Percentiles rank a stretch among this genome's conserved stretches.
Conservation (phyloP, 805 yeast species). For the Ogataea henricii region DNA sequence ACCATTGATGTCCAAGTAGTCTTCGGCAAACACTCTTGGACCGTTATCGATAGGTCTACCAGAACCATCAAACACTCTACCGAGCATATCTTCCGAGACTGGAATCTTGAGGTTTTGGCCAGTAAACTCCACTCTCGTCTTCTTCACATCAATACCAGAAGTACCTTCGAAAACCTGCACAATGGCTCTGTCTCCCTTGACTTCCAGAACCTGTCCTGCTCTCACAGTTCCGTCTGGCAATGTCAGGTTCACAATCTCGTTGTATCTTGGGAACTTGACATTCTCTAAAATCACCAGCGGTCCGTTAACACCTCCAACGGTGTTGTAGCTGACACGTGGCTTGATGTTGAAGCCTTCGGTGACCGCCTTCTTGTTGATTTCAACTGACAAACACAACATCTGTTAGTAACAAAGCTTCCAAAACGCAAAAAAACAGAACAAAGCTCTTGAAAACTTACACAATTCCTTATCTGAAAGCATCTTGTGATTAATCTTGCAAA, state of each 20-base stretch:
- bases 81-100: constrained; percentile 95
- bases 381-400: constrained; percentile 45
- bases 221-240: constrained; percentile 93
- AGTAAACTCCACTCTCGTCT: constrained; percentile 95
- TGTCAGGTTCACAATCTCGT: constrained; percentile 95
- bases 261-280: constrained; percentile 85
- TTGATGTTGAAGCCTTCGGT: constrained; percentile 88
- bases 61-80: constrained; percentile 98
- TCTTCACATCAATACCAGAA: constrained; percentile 97
- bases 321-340: constrained; percentile 91
- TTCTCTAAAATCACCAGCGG: constrained; percentile 91
- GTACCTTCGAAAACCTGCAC: constrained; percentile 99
- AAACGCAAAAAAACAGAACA: background rate
- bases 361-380: constrained; percentile 88
- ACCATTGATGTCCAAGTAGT: constrained; percentile 96
- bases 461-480: constrained; percentile 44
- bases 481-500: background rate
- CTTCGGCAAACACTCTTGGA: constrained; percentile 98
- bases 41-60: constrained; percentile 99
- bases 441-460: constrained; percentile 31
- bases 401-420: no score
- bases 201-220: constrained; percentile 98
- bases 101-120: constrained; percentile 92
- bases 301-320: constrained; percentile 98
- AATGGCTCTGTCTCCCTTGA: constrained; percentile 93